Evolutionary conservation across 2,329 filamentous ascomycete genomes (phyloP).

Genomic region (Podosphaera fusca): DNA sequence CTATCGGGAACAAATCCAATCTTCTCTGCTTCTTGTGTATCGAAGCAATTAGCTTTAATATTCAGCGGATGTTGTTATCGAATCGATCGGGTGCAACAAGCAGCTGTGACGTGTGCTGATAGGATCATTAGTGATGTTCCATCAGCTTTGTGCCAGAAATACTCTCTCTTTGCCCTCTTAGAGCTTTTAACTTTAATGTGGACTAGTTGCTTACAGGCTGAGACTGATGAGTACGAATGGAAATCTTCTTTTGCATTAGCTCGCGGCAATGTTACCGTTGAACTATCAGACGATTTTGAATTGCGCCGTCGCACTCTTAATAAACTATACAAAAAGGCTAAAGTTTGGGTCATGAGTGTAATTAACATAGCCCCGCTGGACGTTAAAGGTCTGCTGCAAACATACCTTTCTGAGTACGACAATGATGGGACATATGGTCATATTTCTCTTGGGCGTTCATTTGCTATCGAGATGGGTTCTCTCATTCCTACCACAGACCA

Average conservation of each 20-base stretch:
- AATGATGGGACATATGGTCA: constrained; percentile 82
- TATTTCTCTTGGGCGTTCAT: constrained; percentile 76
- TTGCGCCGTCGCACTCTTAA: constrained; percentile 63
- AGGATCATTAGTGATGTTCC: constrained; percentile 67
- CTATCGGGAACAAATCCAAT: constrained; percentile 45
- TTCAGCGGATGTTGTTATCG: constrained; percentile 84
- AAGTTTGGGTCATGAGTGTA: constrained; percentile 55
- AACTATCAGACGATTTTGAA: constrained; percentile 81
- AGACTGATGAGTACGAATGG: constrained; percentile 84
- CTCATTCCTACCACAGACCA: constrained; percentile 71
- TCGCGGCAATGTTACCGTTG: constrained; percentile 56
- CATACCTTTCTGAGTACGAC: constrained; percentile 84
- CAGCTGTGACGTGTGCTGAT: constrained; percentile 63
- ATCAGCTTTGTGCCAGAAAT: constrained; percentile 71
- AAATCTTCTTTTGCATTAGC: constrained; percentile 57
- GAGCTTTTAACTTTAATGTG: constrained; percentile 89
- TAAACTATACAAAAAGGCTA: constrained; percentile 52
- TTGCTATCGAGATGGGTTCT: constrained; percentile 80
- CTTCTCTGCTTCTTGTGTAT: constrained; percentile 83
- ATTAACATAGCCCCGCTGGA: constrained; percentile 76
- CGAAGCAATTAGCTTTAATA: constrained; percentile 62
- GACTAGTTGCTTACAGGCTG: constrained; percentile 78
- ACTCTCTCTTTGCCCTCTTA: constrained; percentile 75
- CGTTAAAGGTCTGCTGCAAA: constrained; percentile 85
- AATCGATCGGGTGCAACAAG: constrained; percentile 74